phyloP scores from a whole-genome alignment of 1,139 yeast genomes.

The Nakaseomyces bracarensis region DNA sequence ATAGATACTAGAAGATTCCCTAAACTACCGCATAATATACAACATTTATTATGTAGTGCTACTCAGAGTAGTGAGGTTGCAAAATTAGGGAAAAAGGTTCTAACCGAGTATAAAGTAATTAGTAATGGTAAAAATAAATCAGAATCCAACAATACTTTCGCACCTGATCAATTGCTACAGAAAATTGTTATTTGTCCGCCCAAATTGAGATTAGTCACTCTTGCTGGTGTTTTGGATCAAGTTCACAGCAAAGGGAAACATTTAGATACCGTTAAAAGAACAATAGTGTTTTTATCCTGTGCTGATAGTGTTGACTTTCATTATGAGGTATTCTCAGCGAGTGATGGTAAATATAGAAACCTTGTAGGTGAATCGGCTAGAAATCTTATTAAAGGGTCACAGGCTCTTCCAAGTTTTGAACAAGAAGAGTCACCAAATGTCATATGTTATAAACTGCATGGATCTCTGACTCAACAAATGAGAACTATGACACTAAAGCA shows the following conservation, averaged over 20 bases:
- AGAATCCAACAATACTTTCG: conserved; percentile 35
- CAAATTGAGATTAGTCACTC: conserved; percentile 73
- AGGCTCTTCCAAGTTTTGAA: conserved; percentile 30
- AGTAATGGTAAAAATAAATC: conserved; percentile 36
- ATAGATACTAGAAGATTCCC: conserved; percentile 40
- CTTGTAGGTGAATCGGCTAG: conserved; percentile 42
- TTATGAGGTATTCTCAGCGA: conserved; percentile 55
- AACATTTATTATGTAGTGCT: conserved; percentile 87
- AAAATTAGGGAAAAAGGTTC: conserved; percentile 68
- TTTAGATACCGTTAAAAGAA: conserved; percentile 35
- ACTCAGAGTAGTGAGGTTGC: conserved; percentile 78
- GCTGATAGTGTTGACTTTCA: conserved; percentile 94
- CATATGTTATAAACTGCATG: conserved; percentile 74
- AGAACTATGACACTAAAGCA: conserved; percentile 70
- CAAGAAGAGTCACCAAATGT: conserved; percentile 33
- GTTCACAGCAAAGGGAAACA: conserved; percentile 32
- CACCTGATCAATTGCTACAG: conserved; percentile 88
- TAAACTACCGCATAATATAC: conserved; percentile 57
- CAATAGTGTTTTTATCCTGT: conserved; percentile 85
- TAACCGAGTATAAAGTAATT: conserved; percentile 64
- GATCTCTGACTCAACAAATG: conserved; percentile 74
- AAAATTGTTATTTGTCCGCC: conserved; percentile 80
- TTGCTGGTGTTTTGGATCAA: conserved; percentile 56
- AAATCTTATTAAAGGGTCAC: conserved; percentile 25
- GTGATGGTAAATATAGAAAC: conserved; percentile 21